These are phyloP conservation scores for Corniculantispora saksenae DNA, from an alignment of 2,329 filamentous ascomycete species.

Conservation along the genomic window DNA sequence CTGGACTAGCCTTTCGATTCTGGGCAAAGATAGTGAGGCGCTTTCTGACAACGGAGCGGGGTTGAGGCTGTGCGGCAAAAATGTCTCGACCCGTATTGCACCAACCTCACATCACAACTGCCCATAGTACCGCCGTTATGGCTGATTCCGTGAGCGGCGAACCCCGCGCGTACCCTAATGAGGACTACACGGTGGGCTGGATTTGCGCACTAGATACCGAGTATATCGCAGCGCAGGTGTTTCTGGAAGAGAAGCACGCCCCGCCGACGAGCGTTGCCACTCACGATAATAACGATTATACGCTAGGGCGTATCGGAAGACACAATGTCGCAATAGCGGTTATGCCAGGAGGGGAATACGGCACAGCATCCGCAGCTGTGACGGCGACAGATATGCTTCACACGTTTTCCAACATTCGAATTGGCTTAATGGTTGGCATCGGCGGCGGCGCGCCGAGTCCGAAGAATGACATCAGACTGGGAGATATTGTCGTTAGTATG, in stretches of 20 bases:
- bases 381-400: neutral
- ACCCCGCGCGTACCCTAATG: neutral
- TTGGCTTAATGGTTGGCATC: constrained; percentile 22
- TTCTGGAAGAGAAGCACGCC: constrained; percentile 25
- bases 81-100: too few species aligned
- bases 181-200: constrained; percentile 30
- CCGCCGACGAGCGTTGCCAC: neutral
- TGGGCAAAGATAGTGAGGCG: too few species aligned
- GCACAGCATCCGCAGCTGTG: neutral
- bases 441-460: constrained; percentile 17
- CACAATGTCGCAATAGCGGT: constrained; percentile 33
- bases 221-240: constrained; percentile 22
- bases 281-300: constrained; percentile 27
- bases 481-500: constrained; percentile 21
- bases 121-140: too few species aligned
- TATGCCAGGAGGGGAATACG: constrained; percentile 31
- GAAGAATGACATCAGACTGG: constrained; percentile 20
- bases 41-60: too few species aligned
- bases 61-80: too few species aligned
- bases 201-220: constrained; percentile 27
- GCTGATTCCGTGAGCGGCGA: neutral
- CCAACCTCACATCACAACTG: too few species aligned
- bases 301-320: constrained; percentile 26
- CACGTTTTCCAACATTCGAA: neutral
- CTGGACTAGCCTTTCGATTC: too few species aligned